Evolutionary conservation across 192 early-diverging fungal species (phyloP), one percentile per base, ranked within the genome.

Genomic region (Dimargaris xerosporica): DNA sequence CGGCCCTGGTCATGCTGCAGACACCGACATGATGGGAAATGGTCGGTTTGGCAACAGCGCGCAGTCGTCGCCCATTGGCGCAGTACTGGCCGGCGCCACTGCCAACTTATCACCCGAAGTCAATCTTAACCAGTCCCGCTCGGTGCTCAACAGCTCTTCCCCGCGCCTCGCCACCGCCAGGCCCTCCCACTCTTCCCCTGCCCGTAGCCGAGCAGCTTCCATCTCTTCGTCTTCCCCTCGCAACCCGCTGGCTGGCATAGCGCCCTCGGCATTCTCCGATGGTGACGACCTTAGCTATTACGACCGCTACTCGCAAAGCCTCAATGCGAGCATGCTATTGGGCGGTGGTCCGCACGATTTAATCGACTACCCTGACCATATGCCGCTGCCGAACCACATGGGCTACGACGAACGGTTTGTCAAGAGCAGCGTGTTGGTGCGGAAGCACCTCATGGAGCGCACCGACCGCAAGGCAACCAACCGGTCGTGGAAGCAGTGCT

Each of bases 401-500:
- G 56, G 56, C 30, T 59, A 59, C 39, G 56, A 59, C 31, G 56
- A 59, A 16, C 56, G 56, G 31, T 74, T 72, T 54, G 47, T 73
- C 6, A 82, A 82, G 51, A 86, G 89, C 68, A 86, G 89, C n/a
- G 72, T 90, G 16, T 76, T 97, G 34, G 83, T 90, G 66, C 79
- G 91, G 52, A 97, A 97, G 72, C 89, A 93, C 68, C 65, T 89
- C 58, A 79, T 85, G 68, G 90, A 90, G 61, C 71, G 77, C 17
- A 78, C 76, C 0, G 85, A 81, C 54, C 81, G 88, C 61, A 90
- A 88, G 74, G 86, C 89, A 9, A 85, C 85, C 44, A 76, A 91
- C 69, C 84, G 91, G 15, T 79, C 79, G n/a, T 94, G 94, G 94
- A 76, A 76, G 62, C 90, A 93, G 25, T 81, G 87, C 58, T 80